Base-by-base conservation (phyloP, 345 rosid species). In the Pistacia atlantica region DNA sequence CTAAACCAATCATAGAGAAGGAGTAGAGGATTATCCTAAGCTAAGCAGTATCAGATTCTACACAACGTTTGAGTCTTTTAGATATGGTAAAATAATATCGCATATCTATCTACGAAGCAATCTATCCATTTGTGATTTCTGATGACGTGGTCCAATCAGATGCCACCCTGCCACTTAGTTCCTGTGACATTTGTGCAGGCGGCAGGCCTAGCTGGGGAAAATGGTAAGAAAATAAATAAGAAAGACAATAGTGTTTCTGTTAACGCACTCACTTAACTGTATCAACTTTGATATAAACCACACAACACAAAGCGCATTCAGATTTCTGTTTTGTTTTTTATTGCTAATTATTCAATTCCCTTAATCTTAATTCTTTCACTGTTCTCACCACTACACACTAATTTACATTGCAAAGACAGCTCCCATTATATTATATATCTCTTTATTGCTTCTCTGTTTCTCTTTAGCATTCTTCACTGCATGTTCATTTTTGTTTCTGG, bases 101-200 rank as follows among this genome's bases (percentile, higher is more conserved):
- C 51, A 13, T 4, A 6, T 33, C 38, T 68, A 81, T 60, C 77
- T 37, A 1, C 8, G 46, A 42, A 52, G 60, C 76, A 33, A 79
- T 82, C 87, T 87, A 87, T 86, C 85, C 86, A 8, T 51, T 55
- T n/a, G n/a, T 17, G 85, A 84, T 84, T 86, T 69, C 82, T 37
- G 59, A 59, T 17, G 79, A 86, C 87, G 89, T 86, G 91, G 91
- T 58, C 90, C 90, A 88, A 88, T 86, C 58, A 55, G 42, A 77
- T 42, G 37, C 8, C 13, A 52, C 65, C 60, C 54, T 10, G 2
- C 77, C 17, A 14, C 5, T 8, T 45, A 38, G 4, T 52, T 33
- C 48, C n/a, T 37, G 0, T 17, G 7, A 1, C 28, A 49, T 54
- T 12, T 78, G 42, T 28, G 33, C 58, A 5, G 45, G 45, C 45